Evolutionary conservation across 352 stramenopile genomes (phyloP).

Genomic region (Globisporangium canariense): DNA sequence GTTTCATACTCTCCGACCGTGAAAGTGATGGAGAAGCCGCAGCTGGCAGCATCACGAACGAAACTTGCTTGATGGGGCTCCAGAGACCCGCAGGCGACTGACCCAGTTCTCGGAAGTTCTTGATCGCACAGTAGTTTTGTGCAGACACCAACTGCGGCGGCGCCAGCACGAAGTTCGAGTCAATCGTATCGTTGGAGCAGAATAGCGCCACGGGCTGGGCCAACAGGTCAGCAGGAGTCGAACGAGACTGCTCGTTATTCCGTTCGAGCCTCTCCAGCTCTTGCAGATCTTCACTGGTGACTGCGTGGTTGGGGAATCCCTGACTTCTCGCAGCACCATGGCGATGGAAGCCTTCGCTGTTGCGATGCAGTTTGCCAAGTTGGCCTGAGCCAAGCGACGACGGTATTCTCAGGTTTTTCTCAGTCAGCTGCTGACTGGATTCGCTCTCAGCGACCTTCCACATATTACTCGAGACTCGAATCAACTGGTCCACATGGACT

Average conservation of each 20-base stretch:
- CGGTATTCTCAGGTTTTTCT: background rate
- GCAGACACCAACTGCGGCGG: conserved; percentile 37
- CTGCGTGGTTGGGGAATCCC: conserved; percentile 51
- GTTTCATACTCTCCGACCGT: background rate
- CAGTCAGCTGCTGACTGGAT: background rate
- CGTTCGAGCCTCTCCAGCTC: conserved; percentile 6
- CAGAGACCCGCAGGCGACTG: conserved; percentile 30
- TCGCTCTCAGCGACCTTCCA: conserved; percentile 32
- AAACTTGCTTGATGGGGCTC: conserved; percentile 36
- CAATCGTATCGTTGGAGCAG: conserved; percentile 47
- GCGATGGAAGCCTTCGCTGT: conserved; percentile 47
- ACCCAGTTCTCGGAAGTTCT: conserved; percentile 26
- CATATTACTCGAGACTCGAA: conserved; percentile 32
- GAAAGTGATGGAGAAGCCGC: background rate
- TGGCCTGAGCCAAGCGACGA: conserved; percentile 7
- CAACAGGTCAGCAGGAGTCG: background rate
- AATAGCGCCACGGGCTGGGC: conserved; percentile 42
- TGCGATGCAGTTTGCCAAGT: conserved; percentile 50
- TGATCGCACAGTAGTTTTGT: conserved; percentile 54
- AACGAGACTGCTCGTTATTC: background rate
- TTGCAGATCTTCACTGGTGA: conserved; percentile 25
- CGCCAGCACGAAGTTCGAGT: conserved; percentile 71
- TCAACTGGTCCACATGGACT: conserved; percentile 26
- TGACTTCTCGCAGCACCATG: conserved; percentile 49
- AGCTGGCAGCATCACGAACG: conserved; percentile 20